phyloP scores from a whole-genome alignment of 805 yeast species.

The Metschnikowia sp. region DNA sequence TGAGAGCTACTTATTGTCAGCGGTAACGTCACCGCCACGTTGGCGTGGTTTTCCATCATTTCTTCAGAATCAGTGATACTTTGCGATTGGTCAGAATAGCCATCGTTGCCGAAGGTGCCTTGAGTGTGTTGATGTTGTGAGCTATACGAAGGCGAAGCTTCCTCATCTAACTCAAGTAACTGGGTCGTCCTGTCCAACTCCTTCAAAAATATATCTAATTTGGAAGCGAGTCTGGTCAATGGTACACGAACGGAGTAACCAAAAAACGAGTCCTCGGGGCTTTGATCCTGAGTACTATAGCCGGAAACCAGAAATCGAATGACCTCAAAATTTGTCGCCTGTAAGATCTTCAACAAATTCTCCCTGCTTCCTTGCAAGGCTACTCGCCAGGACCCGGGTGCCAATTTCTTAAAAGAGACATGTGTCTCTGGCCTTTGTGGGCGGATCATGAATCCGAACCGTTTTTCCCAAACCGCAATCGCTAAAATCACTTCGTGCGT shows the following conservation, averaged over 20 bases:
- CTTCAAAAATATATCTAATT: constrained; percentile 5
- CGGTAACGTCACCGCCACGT: too few relatives aligned
- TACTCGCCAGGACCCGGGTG: constrained; percentile 9
- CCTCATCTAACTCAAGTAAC: neutral
- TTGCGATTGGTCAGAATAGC: too few relatives aligned
- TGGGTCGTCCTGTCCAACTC: neutral
- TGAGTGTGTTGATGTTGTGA: too few relatives aligned
- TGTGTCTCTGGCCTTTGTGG: constrained; percentile 6
- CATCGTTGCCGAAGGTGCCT: too few relatives aligned
- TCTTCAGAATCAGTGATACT: too few relatives aligned
- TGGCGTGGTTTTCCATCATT: too few relatives aligned
- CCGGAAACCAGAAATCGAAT: constrained; percentile 6
- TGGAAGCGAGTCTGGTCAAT: constrained; percentile 5
- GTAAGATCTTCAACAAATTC: constrained; percentile 6
- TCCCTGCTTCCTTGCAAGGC: constrained; percentile 6
- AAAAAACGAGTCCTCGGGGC: constrained; percentile 3
- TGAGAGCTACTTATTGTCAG: too few relatives aligned
- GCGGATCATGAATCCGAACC: constrained; percentile 4
- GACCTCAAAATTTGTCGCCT: constrained; percentile 2
- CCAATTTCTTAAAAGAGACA: constrained; percentile 5
- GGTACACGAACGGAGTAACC: constrained; percentile 9
- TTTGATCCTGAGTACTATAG: neutral
- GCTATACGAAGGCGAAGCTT: neutral
- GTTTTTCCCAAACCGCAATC: constrained; percentile 6
- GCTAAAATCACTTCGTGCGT: constrained; percentile 7